Base-by-base conservation (phyloP, 2,329 filamentous ascomycete species). In the Alternaria viburni region DNA sequence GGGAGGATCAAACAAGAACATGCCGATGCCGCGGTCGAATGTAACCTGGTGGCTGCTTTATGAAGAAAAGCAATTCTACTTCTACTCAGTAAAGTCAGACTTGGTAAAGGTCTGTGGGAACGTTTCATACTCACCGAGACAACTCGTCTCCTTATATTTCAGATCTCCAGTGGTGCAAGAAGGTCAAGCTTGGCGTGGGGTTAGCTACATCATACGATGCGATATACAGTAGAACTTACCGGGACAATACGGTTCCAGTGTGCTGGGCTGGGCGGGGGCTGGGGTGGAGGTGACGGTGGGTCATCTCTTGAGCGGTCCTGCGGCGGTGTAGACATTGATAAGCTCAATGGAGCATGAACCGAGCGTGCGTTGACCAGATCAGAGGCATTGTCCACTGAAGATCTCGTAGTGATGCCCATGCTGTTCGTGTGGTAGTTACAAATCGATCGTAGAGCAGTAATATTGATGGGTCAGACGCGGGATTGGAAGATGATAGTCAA, bases 261-360 rank as follows among this genome's bases (percentile, higher is more conserved):
- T 44, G 69, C 68, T 47, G 79, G 79, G 46, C 79, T 81, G 71
- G 79, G 78, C 46, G 79, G 79, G 13, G 79, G 79, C 61, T 80
- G 78, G 30, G 79, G 78, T 25, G 79, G 79, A 26, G 79, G 79
- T 26, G 79, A 80, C 28, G 79, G 79, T 10, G 79, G 77, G 43
- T 81, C 79, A 21, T 77, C 77, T 67, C 76, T 75, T 56, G 77
- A 79, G 26, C 60, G 51, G 25, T 74, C 60, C 54, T 70, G 69
- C 32, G 57, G 30, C 28, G 66, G 65, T 23, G 59, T 26, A 19
- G 61, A 43, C 36, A 59, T 25, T 17, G 57, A 52, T 26, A 45
- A 56, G 41, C 43, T 47, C 17, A 41, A 49, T 52, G 21, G 17
- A 36, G n/a, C 32, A n/a, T 50, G 43, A 21, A 47, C 26, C 28